Evolutionary conservation across 2,329 filamentous ascomycete genomes (phyloP).

Genomic region (Harringtonia lauricola): DNA sequence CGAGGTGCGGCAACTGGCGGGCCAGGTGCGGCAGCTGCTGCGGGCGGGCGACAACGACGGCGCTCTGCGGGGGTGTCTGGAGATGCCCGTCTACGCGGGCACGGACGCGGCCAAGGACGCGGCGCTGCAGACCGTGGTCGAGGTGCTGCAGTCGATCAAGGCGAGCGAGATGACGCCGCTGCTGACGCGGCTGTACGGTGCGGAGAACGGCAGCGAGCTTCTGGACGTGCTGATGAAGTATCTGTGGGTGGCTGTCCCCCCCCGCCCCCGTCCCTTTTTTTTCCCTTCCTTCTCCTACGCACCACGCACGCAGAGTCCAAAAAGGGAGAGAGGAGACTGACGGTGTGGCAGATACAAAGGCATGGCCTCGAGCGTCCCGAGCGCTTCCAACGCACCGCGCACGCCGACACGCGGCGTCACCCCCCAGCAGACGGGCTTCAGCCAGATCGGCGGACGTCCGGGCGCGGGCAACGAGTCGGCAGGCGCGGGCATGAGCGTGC

Average conservation of each 20-base stretch:
- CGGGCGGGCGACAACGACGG: slow-evolving; percentile 80
- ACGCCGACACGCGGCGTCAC: slow-evolving; percentile 39
- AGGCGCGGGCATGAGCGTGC: slow-evolving; percentile 86
- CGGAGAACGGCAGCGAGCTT: slow-evolving; percentile 70
- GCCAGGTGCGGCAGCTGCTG: slow-evolving; percentile 78
- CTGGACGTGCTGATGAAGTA: slow-evolving; percentile 97
- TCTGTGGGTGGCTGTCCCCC: slow-evolving; percentile 50
- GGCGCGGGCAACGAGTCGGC: slow-evolving; percentile 52
- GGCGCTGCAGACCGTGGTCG: slow-evolving; percentile 77
- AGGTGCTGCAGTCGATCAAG: slow-evolving; percentile 93
- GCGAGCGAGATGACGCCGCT: slow-evolving; percentile 91
- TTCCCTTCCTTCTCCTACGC: neutral
- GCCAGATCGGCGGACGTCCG: slow-evolving; percentile 55
- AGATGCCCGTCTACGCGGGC: slow-evolving; percentile 69
- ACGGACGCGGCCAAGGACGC: slow-evolving; percentile 56
- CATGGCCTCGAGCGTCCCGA: slow-evolving; percentile 46
- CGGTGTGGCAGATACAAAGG: slow-evolving; percentile 93
- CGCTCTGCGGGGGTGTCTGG: slow-evolving; percentile 71
- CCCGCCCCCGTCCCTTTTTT: neutral
- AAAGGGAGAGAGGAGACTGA: too few species aligned
- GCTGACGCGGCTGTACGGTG: slow-evolving; percentile 67
- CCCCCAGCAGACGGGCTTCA: slow-evolving; percentile 80
- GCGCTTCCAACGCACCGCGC: slow-evolving; percentile 27
- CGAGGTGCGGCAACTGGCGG: slow-evolving; percentile 66
- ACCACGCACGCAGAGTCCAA: too few species aligned